Evolutionary conservation across 257 asterid genomes (phyloP).

Genomic region (Solanum bukasovii): DNA sequence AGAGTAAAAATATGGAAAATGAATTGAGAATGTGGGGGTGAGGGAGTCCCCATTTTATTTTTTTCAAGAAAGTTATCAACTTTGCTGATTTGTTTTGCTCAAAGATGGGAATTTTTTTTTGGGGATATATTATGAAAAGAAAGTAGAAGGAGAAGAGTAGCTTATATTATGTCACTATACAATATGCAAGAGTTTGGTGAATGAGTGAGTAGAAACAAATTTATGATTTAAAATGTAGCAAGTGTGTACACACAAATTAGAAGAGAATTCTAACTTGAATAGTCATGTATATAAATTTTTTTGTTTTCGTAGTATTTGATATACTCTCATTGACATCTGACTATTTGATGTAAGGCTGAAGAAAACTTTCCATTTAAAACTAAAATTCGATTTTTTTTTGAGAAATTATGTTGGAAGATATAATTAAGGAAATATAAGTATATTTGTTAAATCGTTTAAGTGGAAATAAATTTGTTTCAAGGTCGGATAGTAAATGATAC

Average conservation of each 20-base stretch:
- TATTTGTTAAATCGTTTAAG: not conserved
- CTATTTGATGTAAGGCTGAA: not conserved
- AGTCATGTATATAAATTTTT: not conserved
- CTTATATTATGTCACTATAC: not conserved
- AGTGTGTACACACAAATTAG: not conserved
- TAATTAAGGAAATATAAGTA: too few species aligned
- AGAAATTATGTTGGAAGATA: not conserved
- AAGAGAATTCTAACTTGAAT: not conserved
- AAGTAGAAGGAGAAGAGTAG: not conserved
- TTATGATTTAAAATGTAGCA: not conserved
- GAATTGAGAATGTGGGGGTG: not conserved
- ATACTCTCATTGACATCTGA: not conserved
- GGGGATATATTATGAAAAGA: not conserved
- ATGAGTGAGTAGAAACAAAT: not conserved
- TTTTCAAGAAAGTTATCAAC: slow-evolving; percentile 2
- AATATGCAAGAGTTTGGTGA: not conserved
- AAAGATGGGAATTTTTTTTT: too few species aligned
- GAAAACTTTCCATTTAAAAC: not conserved
- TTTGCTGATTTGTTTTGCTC: not conserved
- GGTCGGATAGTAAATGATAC: not conserved
- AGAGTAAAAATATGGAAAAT: slow-evolving; percentile 11
- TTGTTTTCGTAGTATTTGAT: not conserved
- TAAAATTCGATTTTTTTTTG: not conserved
- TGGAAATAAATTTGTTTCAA: not conserved
- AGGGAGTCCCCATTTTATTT: slow-evolving; percentile 9